phyloP scores from a whole-genome alignment of 495 filamentous ascomycete genomes.

The Penicillium egyptiacum region DNA sequence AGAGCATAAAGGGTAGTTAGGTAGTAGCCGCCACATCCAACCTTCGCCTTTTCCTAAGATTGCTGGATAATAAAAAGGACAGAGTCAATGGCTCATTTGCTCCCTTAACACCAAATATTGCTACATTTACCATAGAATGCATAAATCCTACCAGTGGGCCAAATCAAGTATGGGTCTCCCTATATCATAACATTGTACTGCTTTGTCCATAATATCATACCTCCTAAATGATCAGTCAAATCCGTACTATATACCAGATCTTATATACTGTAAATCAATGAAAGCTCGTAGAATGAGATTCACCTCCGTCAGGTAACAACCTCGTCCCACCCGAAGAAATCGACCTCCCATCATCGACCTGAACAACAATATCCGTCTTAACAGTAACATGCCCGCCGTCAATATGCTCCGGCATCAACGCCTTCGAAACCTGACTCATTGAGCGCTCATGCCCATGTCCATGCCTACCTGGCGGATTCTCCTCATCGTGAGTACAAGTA shows the following conservation, averaged over 20 bases:
- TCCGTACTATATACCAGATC: not conserved
- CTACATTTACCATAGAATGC: too few relatives aligned
- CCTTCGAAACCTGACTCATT: conserved; percentile 19
- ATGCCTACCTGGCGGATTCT: conserved; percentile 7
- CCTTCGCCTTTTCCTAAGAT: too few relatives aligned
- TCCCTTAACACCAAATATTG: too few relatives aligned
- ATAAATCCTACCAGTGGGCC: too few relatives aligned
- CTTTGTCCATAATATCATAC: too few relatives aligned
- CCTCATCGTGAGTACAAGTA: conserved; percentile 15
- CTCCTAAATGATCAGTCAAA: not conserved
- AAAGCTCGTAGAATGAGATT: not conserved
- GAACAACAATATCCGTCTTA: conserved; percentile 34
- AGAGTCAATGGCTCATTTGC: too few relatives aligned
- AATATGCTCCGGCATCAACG: conserved; percentile 18
- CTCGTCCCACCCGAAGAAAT: conserved; percentile 22
- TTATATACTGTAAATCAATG: not conserved
- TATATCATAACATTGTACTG: too few relatives aligned
- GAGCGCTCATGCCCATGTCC: conserved; percentile 18
- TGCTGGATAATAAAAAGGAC: too few relatives aligned
- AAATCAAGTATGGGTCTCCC: too few relatives aligned
- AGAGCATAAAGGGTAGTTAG: not conserved
- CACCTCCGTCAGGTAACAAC: conserved; percentile 20
- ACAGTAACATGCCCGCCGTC: conserved; percentile 29
- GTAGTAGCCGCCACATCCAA: too few relatives aligned
- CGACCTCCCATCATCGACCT: conserved; percentile 30